A percentile compares a stretch with the other conserved stretches of the same genome.
These are phyloP conservation scores for Oryza glumipatula DNA, from an alignment of 176 grass and related monocot genomes.

Conservation along the genomic window DNA sequence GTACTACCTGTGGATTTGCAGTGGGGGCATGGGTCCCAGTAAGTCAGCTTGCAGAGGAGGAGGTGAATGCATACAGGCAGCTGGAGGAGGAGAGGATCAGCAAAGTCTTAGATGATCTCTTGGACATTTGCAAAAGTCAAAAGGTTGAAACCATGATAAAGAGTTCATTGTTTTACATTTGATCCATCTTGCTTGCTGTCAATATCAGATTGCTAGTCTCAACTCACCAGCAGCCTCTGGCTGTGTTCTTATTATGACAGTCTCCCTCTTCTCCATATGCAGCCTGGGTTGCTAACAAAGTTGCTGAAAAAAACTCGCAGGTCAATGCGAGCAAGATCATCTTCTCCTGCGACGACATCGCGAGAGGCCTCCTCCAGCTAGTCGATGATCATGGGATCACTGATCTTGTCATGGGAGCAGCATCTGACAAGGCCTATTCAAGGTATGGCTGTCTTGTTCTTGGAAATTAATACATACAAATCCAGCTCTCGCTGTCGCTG, in stretches of 20 bases:
- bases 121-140: conserved; percentile 64
- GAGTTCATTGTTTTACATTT: neutral
- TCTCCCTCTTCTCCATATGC: neutral
- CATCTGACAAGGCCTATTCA: conserved; percentile 61
- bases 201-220: neutral
- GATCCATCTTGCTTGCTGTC: conserved; percentile 13
- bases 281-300: conserved; percentile 6
- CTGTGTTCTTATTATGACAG: neutral
- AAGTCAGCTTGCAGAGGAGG: conserved; percentile 67
- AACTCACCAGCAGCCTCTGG: neutral
- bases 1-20: conserved; percentile 31
- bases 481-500: neutral
- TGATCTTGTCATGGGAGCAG: conserved; percentile 85
- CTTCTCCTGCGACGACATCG: conserved; percentile 52
- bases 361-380: conserved; percentile 56
- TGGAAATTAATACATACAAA: neutral
- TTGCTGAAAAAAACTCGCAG: conserved; percentile 55
- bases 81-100: conserved; percentile 58
- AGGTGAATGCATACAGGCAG: conserved; percentile 64
- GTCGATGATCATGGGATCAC: conserved; percentile 57
- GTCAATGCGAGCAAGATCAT: conserved; percentile 63
- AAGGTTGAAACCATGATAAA: conserved; percentile 47
- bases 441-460: conserved; percentile 34
- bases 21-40: conserved; percentile 92
- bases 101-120: conserved; percentile 57